These are phyloP conservation scores for Isabelozyma gotoi DNA, from an alignment of 805 yeast genomes.

Conservation along the genomic window DNA sequence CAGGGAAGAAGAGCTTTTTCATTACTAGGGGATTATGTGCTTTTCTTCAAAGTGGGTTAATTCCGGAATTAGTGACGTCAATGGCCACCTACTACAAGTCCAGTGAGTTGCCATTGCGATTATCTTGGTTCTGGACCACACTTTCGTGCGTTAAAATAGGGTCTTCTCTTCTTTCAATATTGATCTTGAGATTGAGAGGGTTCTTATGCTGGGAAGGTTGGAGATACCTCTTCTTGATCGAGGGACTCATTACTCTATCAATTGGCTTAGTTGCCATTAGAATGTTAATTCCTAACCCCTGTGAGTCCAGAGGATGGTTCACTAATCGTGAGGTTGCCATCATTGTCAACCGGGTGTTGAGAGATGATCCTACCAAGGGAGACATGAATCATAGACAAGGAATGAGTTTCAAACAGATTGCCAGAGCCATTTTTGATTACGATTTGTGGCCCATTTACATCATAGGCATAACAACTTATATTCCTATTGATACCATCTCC, in stretches of 20 bases:
- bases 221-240: slow-evolving; percentile 15
- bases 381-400: slow-evolving; percentile 47
- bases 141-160: slow-evolving; percentile 17
- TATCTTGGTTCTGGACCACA: slow-evolving; percentile 28
- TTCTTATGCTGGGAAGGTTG: slow-evolving; percentile 18
- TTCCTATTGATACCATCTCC: slow-evolving; percentile 16
- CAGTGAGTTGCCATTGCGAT: slow-evolving; percentile 22
- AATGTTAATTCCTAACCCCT: slow-evolving; percentile 50
- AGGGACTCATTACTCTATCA: slow-evolving; percentile 11
- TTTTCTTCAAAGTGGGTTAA: slow-evolving; percentile 34
- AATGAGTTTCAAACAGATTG: slow-evolving; percentile 38
- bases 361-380: slow-evolving; percentile 31
- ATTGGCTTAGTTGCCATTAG: slow-evolving; percentile 44
- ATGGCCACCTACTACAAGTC: slow-evolving; percentile 35
- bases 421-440: slow-evolving; percentile 44
- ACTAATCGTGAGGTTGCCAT: slow-evolving; percentile 26
- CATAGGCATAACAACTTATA: slow-evolving; percentile 10
- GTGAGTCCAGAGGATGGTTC: slow-evolving; percentile 49
- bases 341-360: slow-evolving; percentile 26
- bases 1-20: slow-evolving; percentile 20
- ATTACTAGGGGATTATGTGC: slow-evolving; percentile 31
- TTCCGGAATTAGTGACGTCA: slow-evolving; percentile 30
- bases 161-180: slow-evolving; percentile 22
- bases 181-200: slow-evolving; percentile 18
- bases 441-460: slow-evolving; percentile 49